phyloP scores from a whole-genome alignment of 1,139 yeast species.

The Candida pseudocylindracea region DNA sequence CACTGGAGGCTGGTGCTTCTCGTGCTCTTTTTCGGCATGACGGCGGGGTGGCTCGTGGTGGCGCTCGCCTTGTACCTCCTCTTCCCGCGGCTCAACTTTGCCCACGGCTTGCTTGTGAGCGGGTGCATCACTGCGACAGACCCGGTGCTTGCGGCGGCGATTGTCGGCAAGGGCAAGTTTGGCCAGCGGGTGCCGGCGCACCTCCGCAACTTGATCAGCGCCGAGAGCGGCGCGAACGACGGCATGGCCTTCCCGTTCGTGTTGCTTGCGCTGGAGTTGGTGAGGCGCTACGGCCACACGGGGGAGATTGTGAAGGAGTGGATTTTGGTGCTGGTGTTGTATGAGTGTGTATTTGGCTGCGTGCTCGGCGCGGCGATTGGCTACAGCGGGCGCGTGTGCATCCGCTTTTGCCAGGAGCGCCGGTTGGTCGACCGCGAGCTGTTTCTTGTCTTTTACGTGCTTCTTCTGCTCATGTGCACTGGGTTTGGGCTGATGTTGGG shows the following conservation, averaged over 20 bases:
- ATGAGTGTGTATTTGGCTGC: conserved; percentile 78
- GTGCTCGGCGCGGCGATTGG: conserved; percentile 62
- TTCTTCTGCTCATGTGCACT: conserved; percentile 70
- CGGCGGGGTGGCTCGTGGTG: conserved; percentile 77
- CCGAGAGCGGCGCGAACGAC: conserved; percentile 94
- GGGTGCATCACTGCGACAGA: conserved; percentile 97
- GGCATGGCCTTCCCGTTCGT: conserved; percentile 98
- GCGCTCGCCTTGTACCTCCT: conserved; percentile 72
- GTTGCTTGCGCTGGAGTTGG: conserved; percentile 45
- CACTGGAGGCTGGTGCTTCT: conserved; percentile 76
- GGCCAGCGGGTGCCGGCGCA: conserved; percentile 95
- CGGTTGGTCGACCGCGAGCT: conserved; percentile 83
- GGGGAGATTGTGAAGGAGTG: conserved; percentile 64
- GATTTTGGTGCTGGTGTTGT: conserved; percentile 63
- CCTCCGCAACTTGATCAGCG: conserved; percentile 67
- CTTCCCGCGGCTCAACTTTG: conserved; percentile 58
- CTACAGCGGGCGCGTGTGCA: conserved; percentile 46
- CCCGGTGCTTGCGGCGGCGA: conserved; percentile 95
- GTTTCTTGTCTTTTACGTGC: conserved; percentile 74
- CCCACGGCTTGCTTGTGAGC: conserved; percentile 57
- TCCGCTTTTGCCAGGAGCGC: conserved; percentile 55
- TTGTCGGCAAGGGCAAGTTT: conserved; percentile 92
- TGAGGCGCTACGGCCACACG: conserved; percentile 42
- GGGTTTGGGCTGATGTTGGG: conserved; percentile 89
- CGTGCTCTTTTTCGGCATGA: conserved; percentile 80